Base-by-base conservation (phyloP, 129 eudicot species). In the Erigeron canadensis region DNA sequence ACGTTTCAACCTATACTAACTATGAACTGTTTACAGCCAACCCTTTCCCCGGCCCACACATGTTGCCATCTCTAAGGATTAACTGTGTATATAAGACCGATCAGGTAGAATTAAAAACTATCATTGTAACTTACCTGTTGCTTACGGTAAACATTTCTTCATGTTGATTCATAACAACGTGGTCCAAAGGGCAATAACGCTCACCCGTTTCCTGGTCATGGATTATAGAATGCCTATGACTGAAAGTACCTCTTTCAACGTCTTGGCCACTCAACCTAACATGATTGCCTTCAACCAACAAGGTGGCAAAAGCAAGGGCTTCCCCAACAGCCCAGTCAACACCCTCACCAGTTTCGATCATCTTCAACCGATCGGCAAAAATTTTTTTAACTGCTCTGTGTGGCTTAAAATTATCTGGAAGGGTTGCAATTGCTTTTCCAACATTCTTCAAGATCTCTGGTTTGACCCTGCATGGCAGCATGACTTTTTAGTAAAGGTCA, bases 271-370 rank as follows among this genome's bases (percentile, higher is more conserved):
- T 92, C 81, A 92, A 71, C 75, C 98, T 79, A 51, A 92, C 98
- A 74, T 92, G 98, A 81, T 92, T 92, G 37, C 98, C 98, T 80
- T 92, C 98, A 8, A 85, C 88, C 72, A 92, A 84, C 82, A 92
- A 74, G 40, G 98, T 92, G 44, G 98, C 98, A 65, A 92, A 92
- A 58, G 98, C 98, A 65, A 92, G 98, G 42, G 98, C 98, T 82
- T 92, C 98, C 40, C 86, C 98, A 23, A 92, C 89, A 10, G 98
- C 98, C 98, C 98, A 92, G 75, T 92, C 98, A 71, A 92, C 84
- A 43, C 96, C 98, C 67, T 89, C 98, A 23, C 77, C 77, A 1
- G 77, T 73, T 60, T 73, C 77, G 7, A 73, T 73, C 77, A 73
- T 73, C 44, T 92, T 89, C 17, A 88, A 75, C 61, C 98, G 93